Base-by-base conservation (phyloP, 495 filamentous ascomycete genomes). In the Xylona heveae region DNA sequence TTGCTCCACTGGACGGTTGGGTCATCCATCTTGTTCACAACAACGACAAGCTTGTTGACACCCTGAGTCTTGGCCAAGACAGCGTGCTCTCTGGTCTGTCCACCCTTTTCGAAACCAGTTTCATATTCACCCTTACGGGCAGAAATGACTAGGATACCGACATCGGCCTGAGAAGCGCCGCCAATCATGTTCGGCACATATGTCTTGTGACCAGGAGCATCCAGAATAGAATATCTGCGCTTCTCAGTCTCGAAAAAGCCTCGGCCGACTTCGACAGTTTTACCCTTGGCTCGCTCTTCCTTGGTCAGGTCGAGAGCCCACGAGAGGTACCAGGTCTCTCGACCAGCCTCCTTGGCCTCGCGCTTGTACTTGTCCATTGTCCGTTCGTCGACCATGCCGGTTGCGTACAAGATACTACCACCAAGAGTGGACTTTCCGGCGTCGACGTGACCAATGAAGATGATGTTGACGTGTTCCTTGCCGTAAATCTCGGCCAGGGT, bases 21-120 rank as follows among this genome's bases (percentile, higher is more conserved):
- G 47, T 99, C 88, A 44, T 99, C 88, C 90, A 95, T 95, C 54
- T 85, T 99, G 65, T 95, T 99, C 40, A 99, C 82, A 18, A 66
- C 88, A 14, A 99, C 68, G 3, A 95, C 59, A 13, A 99, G 66
- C 52, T 91, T 93, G 59, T 79, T 78, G 19, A 99, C 88, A 46
- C 88, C 85, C 47, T 91, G 82, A n/a, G 91, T 99, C 53, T 93
- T 90, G 30, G 88, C 88, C 31, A 99, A 61, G 48, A 99, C 74
- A 28, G 88, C 88, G 52, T 97, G 88, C 58, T 99, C 88, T 46
- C 88, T 66, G 26, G 90, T 99, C 51, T 99, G 88, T 10, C 90
- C 88, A 32, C 88, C 88, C 57, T 90, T 93, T 49, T 95, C 88
- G 51, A 99, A 99, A n/a, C 88, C 88, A 23, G 88, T 95, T 57